Conservation (phyloP, 306 rosid species). For the Alnus glutinosa region DNA sequence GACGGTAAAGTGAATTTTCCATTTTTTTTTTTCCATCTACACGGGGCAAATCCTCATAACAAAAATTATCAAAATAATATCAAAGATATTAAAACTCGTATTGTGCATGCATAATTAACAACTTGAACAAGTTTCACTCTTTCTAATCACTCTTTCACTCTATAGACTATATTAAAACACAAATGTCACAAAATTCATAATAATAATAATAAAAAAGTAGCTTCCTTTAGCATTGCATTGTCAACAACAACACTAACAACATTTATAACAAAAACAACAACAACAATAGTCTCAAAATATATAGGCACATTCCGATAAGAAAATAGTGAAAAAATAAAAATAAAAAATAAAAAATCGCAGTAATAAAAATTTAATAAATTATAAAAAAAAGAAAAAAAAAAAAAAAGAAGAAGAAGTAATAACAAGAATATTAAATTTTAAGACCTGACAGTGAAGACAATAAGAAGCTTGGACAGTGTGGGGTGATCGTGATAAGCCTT, state of each 20-base stretch:
- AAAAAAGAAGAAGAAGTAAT: too few species aligned
- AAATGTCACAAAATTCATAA: too few species aligned
- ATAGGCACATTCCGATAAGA: background rate
- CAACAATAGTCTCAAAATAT: background rate
- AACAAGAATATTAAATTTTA: background rate
- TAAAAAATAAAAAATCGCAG: background rate
- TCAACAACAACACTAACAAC: background rate
- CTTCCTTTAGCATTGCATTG: background rate
- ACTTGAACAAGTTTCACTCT: too few species aligned
- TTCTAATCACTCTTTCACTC: too few species aligned
- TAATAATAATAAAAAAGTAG: background rate
- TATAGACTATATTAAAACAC: too few species aligned
- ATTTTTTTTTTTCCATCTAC: too few species aligned
- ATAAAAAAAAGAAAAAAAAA: background rate
- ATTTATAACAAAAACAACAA: background rate
- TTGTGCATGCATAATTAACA: too few species aligned
- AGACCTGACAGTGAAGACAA: constrained; percentile 70
- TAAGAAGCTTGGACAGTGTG: constrained; percentile 47
- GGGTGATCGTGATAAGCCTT: constrained; percentile 45
- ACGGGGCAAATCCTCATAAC: too few species aligned
- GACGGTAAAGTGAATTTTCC: too few species aligned
- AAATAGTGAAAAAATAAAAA: background rate
- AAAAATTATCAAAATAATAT: too few species aligned
- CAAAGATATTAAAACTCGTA: too few species aligned
- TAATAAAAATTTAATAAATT: background rate